Evolutionary conservation across 345 rosid species (phyloP).

Genomic region (Citrus trifoliata): DNA sequence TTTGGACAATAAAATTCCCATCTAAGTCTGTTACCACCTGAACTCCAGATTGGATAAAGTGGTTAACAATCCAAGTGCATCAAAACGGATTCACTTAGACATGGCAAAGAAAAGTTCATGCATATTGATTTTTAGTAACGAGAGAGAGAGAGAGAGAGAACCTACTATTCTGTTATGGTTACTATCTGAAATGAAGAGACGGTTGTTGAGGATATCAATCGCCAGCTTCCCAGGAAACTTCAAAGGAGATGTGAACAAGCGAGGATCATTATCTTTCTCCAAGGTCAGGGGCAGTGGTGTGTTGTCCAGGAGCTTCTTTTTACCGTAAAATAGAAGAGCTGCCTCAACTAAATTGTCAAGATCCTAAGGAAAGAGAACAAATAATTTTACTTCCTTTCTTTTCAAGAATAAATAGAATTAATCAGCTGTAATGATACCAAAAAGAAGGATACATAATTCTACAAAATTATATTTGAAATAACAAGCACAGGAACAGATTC

Average conservation of each 20-base stretch:
- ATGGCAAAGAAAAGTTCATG: neutral
- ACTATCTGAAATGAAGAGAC: slow-evolving; percentile 94
- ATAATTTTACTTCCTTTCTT: neutral
- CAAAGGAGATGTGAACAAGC: slow-evolving; percentile 70
- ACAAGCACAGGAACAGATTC: neutral
- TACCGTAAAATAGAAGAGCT: slow-evolving; percentile 73
- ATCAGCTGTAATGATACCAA: neutral
- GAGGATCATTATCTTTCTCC: slow-evolving; percentile 86
- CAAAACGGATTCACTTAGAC: neutral
- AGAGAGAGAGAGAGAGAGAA: slow-evolving; percentile 29
- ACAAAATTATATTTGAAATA: neutral
- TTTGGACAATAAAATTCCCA: slow-evolving; percentile 81
- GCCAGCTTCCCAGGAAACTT: slow-evolving; percentile 97
- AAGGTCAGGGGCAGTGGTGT: slow-evolving; percentile 63
- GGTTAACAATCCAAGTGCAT: neutral
- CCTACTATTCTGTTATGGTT: slow-evolving; percentile 92
- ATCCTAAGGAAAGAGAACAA: slow-evolving; percentile 45
- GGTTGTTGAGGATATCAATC: slow-evolving; percentile 73
- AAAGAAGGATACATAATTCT: neutral
- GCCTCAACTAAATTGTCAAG: slow-evolving; percentile 87
- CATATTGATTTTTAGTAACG: neutral
- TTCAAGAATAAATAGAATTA: neutral
- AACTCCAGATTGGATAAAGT: slow-evolving; percentile 18
- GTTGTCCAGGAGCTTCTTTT: slow-evolving; percentile 63
- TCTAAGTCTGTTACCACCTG: slow-evolving; percentile 89